Evolutionary conservation across 441 rosid genomes (phyloP).

Genomic region (Corymbia citriodora): DNA sequence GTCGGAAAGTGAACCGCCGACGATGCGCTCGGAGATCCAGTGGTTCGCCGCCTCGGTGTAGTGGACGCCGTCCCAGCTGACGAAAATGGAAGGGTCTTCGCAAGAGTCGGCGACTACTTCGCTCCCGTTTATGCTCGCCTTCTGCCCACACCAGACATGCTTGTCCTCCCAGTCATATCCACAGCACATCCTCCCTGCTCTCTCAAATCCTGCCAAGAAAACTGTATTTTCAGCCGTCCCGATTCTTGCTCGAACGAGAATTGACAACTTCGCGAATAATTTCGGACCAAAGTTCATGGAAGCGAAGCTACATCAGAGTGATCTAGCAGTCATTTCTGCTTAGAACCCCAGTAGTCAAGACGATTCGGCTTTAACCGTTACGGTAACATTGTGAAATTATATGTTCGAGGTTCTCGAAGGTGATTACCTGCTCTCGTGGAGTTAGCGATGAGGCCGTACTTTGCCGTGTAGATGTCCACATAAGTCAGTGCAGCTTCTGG

Average conservation of each 20-base stretch:
- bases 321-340: not conserved
- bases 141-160: constrained; percentile 12
- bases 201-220: constrained; percentile 18
- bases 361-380: not conserved
- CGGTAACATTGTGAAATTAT: not conserved
- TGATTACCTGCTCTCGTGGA: constrained; percentile 9
- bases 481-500: constrained; percentile 7
- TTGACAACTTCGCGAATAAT: not conserved
- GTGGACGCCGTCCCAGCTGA: constrained; percentile 36
- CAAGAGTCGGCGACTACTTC: constrained; percentile 15
- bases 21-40: constrained; percentile 17
- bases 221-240: not conserved
- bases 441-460: not conserved
- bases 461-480: constrained; percentile 6
- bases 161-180: constrained; percentile 12
- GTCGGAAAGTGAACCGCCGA: constrained; percentile 24
- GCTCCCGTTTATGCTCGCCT: constrained; percentile 23
- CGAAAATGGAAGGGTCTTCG: constrained; percentile 17
- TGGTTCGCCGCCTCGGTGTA: constrained; percentile 27
- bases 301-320: not conserved
- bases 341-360: not conserved
- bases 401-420: not conserved
- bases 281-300: not conserved
- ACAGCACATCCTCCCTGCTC: constrained; percentile 22
- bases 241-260: not conserved